Base-by-base conservation (phyloP, 139 green algal genomes). In the Monoraphidium neglectum region DNA sequence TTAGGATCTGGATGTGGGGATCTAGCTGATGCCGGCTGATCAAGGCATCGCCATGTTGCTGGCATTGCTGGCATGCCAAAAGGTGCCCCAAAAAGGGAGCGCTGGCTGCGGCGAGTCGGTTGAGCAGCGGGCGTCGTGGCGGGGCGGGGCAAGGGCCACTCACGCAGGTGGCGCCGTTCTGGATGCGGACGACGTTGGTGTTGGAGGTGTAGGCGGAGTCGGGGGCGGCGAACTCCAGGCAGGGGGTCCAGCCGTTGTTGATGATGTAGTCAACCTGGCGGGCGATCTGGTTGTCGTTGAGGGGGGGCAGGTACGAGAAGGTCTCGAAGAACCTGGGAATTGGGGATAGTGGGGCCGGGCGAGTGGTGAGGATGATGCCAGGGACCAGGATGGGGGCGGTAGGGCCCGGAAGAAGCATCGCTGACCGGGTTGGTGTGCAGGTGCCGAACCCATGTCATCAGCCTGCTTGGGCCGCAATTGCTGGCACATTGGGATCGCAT, bases 261-360 rank as follows among this genome's bases (percentile, higher is more conserved):
- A 97, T 82, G 66, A 99, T 90, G 93, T 99, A 99, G 85, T 92
- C 83, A 28, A 99, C 92, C 94, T 99, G 94, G 72, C 82, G 84
- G 81, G 92, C 78, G 88, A 99, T 98, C 84, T 95, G 86, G 60
- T 92, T 89, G 62, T 94, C 80, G 78, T 87, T 91, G 68, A 99
- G 91, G 49, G 94, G 91, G 70, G 96, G 96, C 84, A 99, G 94
- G 96, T 93, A 99, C 64, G 94, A 98, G 84, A 99, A 93, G 88
- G 94, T 98, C 96, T 99, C 96, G 89, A 96, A 99, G 80, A 95
- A 92, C 92, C 90, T 97, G 85, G 40, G 33, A 16, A n/a, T 62
- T 33, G 16, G 60, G n/a, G 23, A 23, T 43, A 59, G 16, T 21
- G 35, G 49, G 33, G 13, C 43, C 13, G n/a, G 23, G 62, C 26